phyloP scores from a whole-genome alignment of 192 early-diverging fungal genomes.

The Diversispora eburnea region DNA sequence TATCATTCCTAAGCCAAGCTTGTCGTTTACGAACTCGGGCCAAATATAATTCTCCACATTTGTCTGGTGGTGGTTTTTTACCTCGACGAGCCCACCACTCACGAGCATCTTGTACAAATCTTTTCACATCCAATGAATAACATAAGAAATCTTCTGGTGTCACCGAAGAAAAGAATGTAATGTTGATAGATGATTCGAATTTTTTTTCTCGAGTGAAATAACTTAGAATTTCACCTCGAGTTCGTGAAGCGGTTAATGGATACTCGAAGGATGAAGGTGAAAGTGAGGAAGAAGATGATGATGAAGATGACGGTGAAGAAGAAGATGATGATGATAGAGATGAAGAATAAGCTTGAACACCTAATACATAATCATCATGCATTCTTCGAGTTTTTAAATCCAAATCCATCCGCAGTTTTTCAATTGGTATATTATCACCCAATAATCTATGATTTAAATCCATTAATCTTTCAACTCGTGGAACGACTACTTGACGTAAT shows the following conservation, averaged over 20 bases:
- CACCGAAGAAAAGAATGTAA: conserved; percentile 12
- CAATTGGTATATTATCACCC: background rate
- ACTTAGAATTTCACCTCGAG: conserved; percentile 3
- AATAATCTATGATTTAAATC: conserved; percentile 11
- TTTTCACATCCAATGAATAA: conserved; percentile 1
- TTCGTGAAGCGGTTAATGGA: conserved; percentile 3
- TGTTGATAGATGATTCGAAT: conserved; percentile 3
- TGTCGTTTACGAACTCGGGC: conserved; percentile 25
- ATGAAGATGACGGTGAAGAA: no score
- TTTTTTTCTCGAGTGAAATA: conserved; percentile 13
- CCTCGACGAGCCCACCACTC: conserved; percentile 31
- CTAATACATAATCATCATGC: conserved; percentile 26
- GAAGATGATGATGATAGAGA: no score
- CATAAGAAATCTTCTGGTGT: conserved; percentile 11
- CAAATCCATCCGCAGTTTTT: conserved; percentile 19
- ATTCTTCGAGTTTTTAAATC: conserved; percentile 27
- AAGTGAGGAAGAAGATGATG: background rate
- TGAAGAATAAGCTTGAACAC: background rate
- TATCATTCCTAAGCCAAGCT: conserved; percentile 19
- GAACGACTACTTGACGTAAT: conserved; percentile 21
- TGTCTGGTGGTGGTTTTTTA: conserved; percentile 29
- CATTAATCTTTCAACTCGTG: conserved; percentile 17
- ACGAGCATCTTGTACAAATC: conserved; percentile 27
- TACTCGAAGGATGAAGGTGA: background rate
- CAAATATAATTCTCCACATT: conserved; percentile 27